These are phyloP conservation scores for Mercurialis annua DNA, from an alignment of 345 rosid genomes.

Conservation along the genomic window DNA sequence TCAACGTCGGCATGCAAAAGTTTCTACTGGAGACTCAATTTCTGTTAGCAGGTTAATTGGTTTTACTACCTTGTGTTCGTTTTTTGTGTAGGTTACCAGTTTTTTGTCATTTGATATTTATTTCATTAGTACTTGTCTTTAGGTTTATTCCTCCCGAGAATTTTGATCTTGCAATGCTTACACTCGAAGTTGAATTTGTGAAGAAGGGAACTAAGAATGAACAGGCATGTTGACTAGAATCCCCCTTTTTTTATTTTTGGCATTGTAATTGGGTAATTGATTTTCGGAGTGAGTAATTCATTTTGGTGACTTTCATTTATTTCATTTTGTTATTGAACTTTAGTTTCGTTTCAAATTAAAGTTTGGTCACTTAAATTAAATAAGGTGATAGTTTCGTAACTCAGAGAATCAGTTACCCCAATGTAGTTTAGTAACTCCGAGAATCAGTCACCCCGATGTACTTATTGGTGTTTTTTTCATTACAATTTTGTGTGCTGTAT, in stretches of 20 bases:
- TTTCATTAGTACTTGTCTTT: conserved; percentile 6
- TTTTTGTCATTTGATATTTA: background rate
- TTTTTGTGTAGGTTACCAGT: too few species aligned
- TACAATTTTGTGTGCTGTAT: conserved; percentile 5
- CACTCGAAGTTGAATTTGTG: conserved; percentile 85
- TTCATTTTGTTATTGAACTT: too few species aligned
- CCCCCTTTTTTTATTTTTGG: background rate
- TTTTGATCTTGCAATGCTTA: conserved; percentile 71
- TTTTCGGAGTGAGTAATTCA: too few species aligned
- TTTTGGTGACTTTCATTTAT: too few species aligned
- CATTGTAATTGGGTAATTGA: too few species aligned
- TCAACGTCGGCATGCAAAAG: conserved; percentile 82
- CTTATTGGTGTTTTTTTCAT: background rate
- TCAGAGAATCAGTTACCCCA: too few species aligned
- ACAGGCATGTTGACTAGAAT: conserved; percentile 39
- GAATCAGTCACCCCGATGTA: too few species aligned
- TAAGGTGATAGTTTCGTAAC: too few species aligned
- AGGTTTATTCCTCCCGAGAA: conserved; percentile 82
- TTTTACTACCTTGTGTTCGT: background rate
- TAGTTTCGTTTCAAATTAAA: too few species aligned
- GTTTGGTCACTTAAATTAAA: too few species aligned
- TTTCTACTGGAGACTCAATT: conserved; percentile 71
- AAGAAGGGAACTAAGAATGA: conserved; percentile 88
- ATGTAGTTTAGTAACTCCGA: too few species aligned
- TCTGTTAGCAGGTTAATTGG: conserved; percentile 58